phyloP scores from a whole-genome alignment of 148 eudicot genomes.

The Rhododendron kiyosumense region DNA sequence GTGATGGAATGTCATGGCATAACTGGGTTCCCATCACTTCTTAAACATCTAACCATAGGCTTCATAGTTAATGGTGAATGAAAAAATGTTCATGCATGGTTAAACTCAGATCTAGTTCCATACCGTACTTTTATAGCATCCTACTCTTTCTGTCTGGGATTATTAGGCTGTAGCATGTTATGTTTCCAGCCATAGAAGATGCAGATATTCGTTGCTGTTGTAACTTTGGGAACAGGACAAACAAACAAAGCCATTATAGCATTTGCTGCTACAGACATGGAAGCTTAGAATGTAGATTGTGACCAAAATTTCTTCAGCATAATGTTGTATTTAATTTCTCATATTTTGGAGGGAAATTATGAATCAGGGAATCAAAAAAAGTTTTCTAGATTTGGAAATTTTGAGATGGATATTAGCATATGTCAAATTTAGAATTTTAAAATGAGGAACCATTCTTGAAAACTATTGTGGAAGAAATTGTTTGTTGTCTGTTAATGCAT shows the following conservation, averaged over 20 bases:
- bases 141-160: background rate
- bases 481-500: background rate
- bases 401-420: background rate
- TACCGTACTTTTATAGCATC: background rate
- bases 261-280: background rate
- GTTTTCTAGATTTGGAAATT: background rate
- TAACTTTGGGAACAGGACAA: background rate
- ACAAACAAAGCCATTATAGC: background rate
- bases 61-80: background rate
- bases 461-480: background rate
- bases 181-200: background rate
- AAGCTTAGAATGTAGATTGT: background rate
- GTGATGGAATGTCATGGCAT: background rate
- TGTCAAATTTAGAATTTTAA: background rate
- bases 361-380: background rate
- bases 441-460: background rate
- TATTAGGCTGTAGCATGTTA: background rate
- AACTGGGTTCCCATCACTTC: background rate
- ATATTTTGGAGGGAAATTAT: background rate
- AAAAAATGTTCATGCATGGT: background rate
- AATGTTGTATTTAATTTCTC: background rate
- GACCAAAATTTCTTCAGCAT: background rate
- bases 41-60: background rate
- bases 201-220: background rate
- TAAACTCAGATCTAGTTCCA: background rate